phyloP scores from a whole-genome alignment of 129 eudicot genomes.

The Artemisia annua region DNA sequence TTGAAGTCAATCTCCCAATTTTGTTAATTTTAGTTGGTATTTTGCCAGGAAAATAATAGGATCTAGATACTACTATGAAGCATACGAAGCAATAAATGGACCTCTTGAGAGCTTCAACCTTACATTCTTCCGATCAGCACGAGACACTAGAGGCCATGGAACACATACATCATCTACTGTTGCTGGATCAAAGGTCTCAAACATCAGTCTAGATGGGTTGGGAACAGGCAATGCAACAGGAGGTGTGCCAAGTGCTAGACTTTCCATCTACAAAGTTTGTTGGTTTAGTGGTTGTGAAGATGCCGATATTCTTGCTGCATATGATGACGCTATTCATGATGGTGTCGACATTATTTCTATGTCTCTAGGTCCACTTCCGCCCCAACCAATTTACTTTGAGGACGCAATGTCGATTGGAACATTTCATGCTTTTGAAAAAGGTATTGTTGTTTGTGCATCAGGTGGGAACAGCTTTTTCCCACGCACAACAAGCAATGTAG shows the following conservation, averaged over 20 bases:
- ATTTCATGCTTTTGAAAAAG: slow-evolving; percentile 62
- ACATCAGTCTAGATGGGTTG: slow-evolving; percentile 44
- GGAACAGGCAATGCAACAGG: slow-evolving; percentile 59
- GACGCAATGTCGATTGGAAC: slow-evolving; percentile 49
- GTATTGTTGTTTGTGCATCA: slow-evolving; percentile 55
- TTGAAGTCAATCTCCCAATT: neutral
- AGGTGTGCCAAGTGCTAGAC: slow-evolving; percentile 63
- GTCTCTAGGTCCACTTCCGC: slow-evolving; percentile 55
- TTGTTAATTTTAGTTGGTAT: neutral
- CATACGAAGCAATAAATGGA: slow-evolving; percentile 41
- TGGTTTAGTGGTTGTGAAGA: slow-evolving; percentile 54
- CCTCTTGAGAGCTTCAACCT: slow-evolving; percentile 43
- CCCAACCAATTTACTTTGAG: slow-evolving; percentile 42
- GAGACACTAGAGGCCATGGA: slow-evolving; percentile 65
- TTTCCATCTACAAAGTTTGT: slow-evolving; percentile 67
- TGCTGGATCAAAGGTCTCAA: slow-evolving; percentile 53
- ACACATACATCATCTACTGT: slow-evolving; percentile 63
- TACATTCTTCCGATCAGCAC: slow-evolving; percentile 49
- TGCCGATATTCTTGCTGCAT: slow-evolving; percentile 57
- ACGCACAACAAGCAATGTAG: slow-evolving; percentile 44
- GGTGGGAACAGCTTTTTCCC: slow-evolving; percentile 54
- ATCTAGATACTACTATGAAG: slow-evolving; percentile 61
- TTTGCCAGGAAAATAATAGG: slow-evolving; percentile 64
- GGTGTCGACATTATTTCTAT: slow-evolving; percentile 59
- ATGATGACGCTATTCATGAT: slow-evolving; percentile 59